A percentile compares a stretch with the other conserved stretches of the same genome.
Evolutionary conservation across 805 yeast genomes (phyloP).

Genomic region (Wickerhamomyces canadensis): DNA sequence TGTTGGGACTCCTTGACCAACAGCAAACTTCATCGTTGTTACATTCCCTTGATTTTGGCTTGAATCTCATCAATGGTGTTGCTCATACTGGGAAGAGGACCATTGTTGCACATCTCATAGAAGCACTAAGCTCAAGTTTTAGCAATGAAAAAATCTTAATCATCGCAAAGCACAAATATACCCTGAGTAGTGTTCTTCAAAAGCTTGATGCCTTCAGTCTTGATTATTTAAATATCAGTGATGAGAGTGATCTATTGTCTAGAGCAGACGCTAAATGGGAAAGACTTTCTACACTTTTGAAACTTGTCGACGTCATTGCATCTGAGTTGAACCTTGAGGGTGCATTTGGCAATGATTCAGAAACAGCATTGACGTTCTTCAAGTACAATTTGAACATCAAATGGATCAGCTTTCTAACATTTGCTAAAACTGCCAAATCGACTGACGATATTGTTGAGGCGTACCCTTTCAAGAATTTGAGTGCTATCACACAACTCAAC

Average conservation of each 20-base stretch:
- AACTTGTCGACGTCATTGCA: conserved; percentile 28
- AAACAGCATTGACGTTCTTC: conserved; percentile 31
- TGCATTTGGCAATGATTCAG: conserved; percentile 32
- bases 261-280: background rate
- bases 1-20: background rate
- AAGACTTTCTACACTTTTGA: conserved; percentile 17
- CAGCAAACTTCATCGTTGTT: conserved; percentile 13
- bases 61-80: conserved; percentile 43
- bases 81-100: conserved; percentile 50
- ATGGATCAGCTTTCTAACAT: conserved; percentile 9
- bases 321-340: conserved; percentile 26
- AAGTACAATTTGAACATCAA: conserved; percentile 16
- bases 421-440: background rate
- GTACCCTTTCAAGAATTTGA: conserved; percentile 14
- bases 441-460: background rate
- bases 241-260: background rate
- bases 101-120: conserved; percentile 21
- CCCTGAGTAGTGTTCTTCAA: conserved; percentile 1
- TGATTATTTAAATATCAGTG: conserved; percentile 6
- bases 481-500: background rate
- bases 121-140: conserved; percentile 15
- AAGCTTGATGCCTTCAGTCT: background rate
- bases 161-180: conserved; percentile 4
- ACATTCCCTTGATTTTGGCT: conserved; percentile 29
- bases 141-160: conserved; percentile 15